Evolutionary conservation across 208 protist genomes (phyloP).

Genomic region (Angomonas ambiguus): DNA sequence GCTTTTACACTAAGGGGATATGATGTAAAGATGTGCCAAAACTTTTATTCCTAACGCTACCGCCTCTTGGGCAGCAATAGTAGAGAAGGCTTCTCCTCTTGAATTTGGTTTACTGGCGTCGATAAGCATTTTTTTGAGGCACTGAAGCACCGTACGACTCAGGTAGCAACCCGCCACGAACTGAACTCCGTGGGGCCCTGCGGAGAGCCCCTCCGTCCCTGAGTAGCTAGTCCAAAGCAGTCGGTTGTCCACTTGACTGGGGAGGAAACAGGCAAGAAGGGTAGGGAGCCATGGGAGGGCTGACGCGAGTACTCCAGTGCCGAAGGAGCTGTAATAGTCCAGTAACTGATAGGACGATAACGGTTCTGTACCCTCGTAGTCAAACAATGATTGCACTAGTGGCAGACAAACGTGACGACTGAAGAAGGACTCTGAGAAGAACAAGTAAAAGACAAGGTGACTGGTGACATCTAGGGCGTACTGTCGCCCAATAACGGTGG

Average conservation of each 20-base stretch:
- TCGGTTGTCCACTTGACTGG: background rate
- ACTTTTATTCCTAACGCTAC: no score
- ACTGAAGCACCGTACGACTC: background rate
- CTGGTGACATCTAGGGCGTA: background rate
- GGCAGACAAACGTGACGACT: background rate
- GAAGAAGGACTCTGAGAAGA: background rate
- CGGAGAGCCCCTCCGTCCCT: background rate
- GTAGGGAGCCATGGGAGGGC: background rate
- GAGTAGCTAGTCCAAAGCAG: background rate
- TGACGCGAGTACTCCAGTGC: background rate
- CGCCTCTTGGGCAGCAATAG: no score
- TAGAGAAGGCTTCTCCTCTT: background rate
- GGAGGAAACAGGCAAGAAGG: background rate
- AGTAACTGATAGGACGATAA: background rate
- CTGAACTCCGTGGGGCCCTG: background rate
- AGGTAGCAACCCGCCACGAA: background rate
- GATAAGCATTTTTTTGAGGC: background rate
- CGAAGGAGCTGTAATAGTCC: background rate
- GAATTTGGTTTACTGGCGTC: background rate
- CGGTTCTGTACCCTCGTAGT: background rate
- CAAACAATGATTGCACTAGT: background rate
- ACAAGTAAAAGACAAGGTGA: background rate
- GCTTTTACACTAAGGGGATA: no score
- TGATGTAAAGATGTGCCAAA: no score
- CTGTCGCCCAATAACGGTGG: background rate